Conservation (phyloP, 495 filamentous ascomycete genomes). For the Penicillium nucicola region DNA sequence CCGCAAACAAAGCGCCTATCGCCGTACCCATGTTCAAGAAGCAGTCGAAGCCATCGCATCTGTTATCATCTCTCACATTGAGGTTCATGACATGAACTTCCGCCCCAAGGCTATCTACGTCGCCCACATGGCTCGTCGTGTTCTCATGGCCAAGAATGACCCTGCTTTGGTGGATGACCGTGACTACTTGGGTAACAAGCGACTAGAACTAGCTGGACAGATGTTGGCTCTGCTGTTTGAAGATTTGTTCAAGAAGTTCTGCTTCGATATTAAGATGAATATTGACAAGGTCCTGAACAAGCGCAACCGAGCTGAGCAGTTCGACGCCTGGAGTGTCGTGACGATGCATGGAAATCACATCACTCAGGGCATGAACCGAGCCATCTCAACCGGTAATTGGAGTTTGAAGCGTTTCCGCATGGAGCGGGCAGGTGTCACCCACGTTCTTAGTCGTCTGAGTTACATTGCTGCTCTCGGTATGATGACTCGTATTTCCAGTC, state of each 20-base stretch:
- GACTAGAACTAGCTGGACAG: constrained; percentile 90
- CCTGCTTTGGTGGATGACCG: constrained; percentile 87
- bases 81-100: constrained; percentile 86
- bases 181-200: constrained; percentile 97
- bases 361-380: constrained; percentile 84
- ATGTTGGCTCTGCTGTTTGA: constrained; percentile 94
- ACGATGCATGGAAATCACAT: constrained; percentile 75
- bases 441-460: constrained; percentile 90
- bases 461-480: constrained; percentile 98
- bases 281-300: constrained; percentile 94
- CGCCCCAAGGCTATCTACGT: constrained; percentile 93
- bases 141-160: constrained; percentile 89
- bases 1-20: constrained; percentile 52
- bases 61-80: constrained; percentile 88
- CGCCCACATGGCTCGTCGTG: constrained; percentile 91
- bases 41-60: constrained; percentile 87
- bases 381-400: constrained; percentile 97
- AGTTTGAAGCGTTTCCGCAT: constrained; percentile 95
- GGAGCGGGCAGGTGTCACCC: constrained; percentile 95
- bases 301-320: constrained; percentile 75
- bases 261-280: constrained; percentile 78
- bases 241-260: constrained; percentile 94
- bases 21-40: constrained; percentile 75
- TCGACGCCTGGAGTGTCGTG: constrained; percentile 79
- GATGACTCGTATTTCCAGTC: constrained; percentile 98